A percentile compares a stretch with the other conserved stretches of the same genome.
These are phyloP conservation scores for Protomyces arabidopsidicola DNA, from an alignment of 1,139 yeast genomes.

Conservation along the genomic window DNA sequence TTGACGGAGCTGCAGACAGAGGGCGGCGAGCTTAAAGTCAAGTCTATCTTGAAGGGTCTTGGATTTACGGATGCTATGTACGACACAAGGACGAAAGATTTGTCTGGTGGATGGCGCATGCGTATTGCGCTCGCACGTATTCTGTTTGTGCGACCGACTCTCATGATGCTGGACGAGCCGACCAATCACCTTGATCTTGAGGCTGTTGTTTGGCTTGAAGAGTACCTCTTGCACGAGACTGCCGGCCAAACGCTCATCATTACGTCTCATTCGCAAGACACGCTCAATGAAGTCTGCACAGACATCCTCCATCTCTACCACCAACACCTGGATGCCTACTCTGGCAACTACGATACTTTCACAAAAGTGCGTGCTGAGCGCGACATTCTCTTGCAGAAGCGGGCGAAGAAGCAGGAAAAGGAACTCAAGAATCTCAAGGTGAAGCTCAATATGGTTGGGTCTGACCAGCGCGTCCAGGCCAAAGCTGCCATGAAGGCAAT, in stretches of 20 bases:
- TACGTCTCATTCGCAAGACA: slow-evolving; percentile 98
- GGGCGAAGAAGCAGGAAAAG: slow-evolving; percentile 94
- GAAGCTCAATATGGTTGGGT: slow-evolving; percentile 99
- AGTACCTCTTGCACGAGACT: slow-evolving; percentile 60
- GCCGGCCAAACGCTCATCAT: slow-evolving; percentile 52
- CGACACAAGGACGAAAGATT: slow-evolving; percentile 85
- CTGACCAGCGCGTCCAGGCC: slow-evolving; percentile 98
- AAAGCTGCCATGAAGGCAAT: slow-evolving; percentile 97
- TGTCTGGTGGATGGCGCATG: slow-evolving; percentile 99
- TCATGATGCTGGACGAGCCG: slow-evolving; percentile 91
- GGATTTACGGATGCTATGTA: slow-evolving; percentile 88
- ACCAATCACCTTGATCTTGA: slow-evolving; percentile 97
- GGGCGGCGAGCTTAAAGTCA: slow-evolving; percentile 38
- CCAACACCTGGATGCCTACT: slow-evolving; percentile 61
- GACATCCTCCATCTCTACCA: slow-evolving; percentile 97
- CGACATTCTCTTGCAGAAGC: slow-evolving; percentile 97
- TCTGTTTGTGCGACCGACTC: slow-evolving; percentile 76
- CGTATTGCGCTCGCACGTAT: slow-evolving; percentile 86
- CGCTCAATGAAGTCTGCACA: slow-evolving; percentile 97
- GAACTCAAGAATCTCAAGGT: slow-evolving; percentile 97
- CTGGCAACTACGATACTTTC: slow-evolving; percentile 98
- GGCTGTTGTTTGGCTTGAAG: slow-evolving; percentile 99
- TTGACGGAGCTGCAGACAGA: slow-evolving; percentile 29
- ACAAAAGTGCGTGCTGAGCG: slow-evolving; percentile 87
- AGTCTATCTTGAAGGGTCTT: slow-evolving; percentile 87